Percentiles rank a stretch among this genome's conserved stretches.
phyloP scores from a whole-genome alignment of 148 eudicot species.

The Cornus suecica region DNA sequence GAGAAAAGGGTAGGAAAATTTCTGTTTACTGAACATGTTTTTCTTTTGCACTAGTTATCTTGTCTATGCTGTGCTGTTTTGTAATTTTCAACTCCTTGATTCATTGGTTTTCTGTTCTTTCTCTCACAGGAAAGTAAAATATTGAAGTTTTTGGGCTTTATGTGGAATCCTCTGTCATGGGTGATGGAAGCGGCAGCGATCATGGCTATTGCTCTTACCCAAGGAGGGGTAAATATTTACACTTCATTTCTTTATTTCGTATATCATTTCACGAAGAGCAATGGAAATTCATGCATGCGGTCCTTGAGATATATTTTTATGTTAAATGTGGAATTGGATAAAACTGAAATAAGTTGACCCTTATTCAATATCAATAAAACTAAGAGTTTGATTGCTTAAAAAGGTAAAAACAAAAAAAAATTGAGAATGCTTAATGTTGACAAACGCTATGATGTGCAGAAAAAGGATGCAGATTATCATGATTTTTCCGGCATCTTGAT shows the following conservation, averaged over 20 bases:
- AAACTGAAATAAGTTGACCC: neutral
- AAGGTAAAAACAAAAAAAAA: neutral
- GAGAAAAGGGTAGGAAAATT: conserved; percentile 41
- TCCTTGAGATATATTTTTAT: neutral
- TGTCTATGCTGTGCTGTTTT: too few species aligned
- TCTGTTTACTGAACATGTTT: neutral
- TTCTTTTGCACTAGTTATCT: neutral
- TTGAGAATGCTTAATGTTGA: neutral
- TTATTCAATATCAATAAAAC: neutral
- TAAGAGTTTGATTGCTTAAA: neutral
- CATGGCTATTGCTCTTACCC: conserved; percentile 31
- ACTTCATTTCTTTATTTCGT: neutral
- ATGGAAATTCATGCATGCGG: neutral
- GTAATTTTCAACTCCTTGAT: neutral
- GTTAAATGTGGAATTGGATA: neutral
- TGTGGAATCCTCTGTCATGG: conserved; percentile 55
- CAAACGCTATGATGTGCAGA: conserved; percentile 19
- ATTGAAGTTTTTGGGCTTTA: conserved; percentile 29
- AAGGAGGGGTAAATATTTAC: conserved; percentile 27
- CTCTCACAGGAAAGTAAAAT: conserved; percentile 27
- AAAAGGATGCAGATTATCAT: conserved; percentile 31
- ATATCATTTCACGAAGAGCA: neutral
- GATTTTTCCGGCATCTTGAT: conserved; percentile 38
- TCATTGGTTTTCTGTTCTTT: neutral
- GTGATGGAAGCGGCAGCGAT: conserved; percentile 63